Conservation (phyloP, 2,329 filamentous ascomycete genomes). For the Epichloe scottii region DNA sequence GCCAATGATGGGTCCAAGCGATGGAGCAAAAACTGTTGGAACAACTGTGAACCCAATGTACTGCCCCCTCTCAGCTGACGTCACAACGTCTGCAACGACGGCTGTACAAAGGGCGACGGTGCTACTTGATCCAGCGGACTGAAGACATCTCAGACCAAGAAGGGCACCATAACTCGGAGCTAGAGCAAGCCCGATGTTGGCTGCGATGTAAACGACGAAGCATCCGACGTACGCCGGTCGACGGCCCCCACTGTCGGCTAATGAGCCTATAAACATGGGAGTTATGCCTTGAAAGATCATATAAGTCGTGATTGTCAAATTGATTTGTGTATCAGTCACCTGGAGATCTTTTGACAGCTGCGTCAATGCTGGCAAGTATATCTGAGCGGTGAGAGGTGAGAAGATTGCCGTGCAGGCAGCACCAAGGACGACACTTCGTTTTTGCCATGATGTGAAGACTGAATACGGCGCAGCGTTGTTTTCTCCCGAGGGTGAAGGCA, state of each 20-base stretch:
- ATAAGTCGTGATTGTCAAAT: constrained; percentile 41
- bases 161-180: constrained; percentile 36
- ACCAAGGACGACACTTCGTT: constrained; percentile 27
- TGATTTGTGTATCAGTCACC: constrained; percentile 30
- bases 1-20: constrained; percentile 44
- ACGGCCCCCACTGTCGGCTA: constrained; percentile 42
- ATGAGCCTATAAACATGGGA: constrained; percentile 42
- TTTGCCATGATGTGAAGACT: constrained; percentile 26
- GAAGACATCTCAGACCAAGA: constrained; percentile 40
- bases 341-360: constrained; percentile 33
- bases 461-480: constrained; percentile 19
- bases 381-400: constrained; percentile 34
- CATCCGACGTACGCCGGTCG: constrained; percentile 40
- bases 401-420: constrained; percentile 29
- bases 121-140: constrained; percentile 44
- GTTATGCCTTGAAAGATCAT: constrained; percentile 49
- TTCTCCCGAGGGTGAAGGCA: neutral
- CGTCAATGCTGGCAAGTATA: constrained; percentile 42
- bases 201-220: constrained; percentile 39
- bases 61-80: constrained; percentile 46
- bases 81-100: constrained; percentile 51
- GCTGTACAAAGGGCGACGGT: constrained; percentile 45
- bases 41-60: constrained; percentile 42
- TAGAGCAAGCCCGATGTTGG: constrained; percentile 40
- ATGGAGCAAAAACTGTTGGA: constrained; percentile 34